Base-by-base conservation (phyloP, 2,329 filamentous ascomycete genomes). In the Colletotrichum lini region DNA sequence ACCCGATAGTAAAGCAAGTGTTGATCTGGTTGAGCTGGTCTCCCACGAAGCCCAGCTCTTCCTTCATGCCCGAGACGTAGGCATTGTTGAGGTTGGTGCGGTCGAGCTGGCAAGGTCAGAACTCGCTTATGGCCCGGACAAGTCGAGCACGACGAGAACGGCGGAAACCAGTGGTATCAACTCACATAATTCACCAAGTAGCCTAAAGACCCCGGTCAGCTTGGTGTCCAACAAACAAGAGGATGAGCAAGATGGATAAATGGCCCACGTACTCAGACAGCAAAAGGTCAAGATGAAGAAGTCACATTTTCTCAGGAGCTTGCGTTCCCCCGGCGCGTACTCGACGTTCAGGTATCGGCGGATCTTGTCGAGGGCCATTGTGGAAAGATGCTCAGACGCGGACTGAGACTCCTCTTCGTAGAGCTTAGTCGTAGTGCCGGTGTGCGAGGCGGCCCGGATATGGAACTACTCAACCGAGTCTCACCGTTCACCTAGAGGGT, bases 241-340 rank as follows among this genome's bases (percentile, higher is more conserved):
- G 35, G 12, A 16, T 44, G 8, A 35, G 30, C 42, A 44, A 44
- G 42, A 15, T 44, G 0, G 42, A 16, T 7, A 18, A 38, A 15
- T 10, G 53, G 13, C 8, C 9, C n/a, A 57, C 52, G 52, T 57
- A 74, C 84, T 86, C 60, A 91, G 76, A 75, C 89, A 91, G 78
- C 89, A 91, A 75, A 91, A 91, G 0, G 87, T 89, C 54, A 91
- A 78, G 74, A 91, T 91, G 79, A 91, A 91, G 75, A 90, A 91
- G 76, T 91, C 89, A 58, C 90, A 88, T 80, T 89, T 90, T 50
- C 82, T 84, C 7, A 91, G 80, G 40, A 91, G 79, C 70, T 81
- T 82, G 42, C 80, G 78, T 76, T 85, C 84, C 2, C 80, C 81
- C 0, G 82, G 81, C 35, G 78, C 77, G 53, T 82, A 80, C 16